Base-by-base conservation (phyloP, 257 asterid species). In the Galeopsis tetrahit region DNA sequence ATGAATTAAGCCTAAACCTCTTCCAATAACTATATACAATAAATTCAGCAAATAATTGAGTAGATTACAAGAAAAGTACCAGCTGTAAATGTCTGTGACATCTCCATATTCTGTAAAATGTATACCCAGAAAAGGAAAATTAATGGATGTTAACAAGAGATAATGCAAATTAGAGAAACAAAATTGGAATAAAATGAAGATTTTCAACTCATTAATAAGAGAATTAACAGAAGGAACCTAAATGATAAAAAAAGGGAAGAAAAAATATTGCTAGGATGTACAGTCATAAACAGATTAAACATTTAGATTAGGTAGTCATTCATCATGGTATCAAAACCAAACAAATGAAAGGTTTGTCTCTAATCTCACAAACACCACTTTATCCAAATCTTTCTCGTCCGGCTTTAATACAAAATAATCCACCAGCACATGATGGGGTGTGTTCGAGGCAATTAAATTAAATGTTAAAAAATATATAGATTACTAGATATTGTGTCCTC, bases 11-110 rank as follows among this genome's bases (percentile, higher is more conserved):
- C 48, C 21, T 39, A 71, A 64, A 64, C 70, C 42, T 17, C 38
- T 52, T 64, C 60, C 17, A 42, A 51, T 38, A 14, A 21, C 46
- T 48, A 51, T 6, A 49, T 53, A 53, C 39, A 10, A 21, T 42
- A 57, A 39, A 38, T 52, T 63, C 48, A 63, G 56, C 62, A 63
- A 42, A 59, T 38, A 58, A 65, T 42, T 63, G 31, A 75, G 63
- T 66, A 63, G 75, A 55, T 63, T 44, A 5, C 73, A 71, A 63
- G 69, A 44, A 38, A 69, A 70, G 64, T 91, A 94, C 99, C 99
- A 94, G 89, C 87, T 94, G 83, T 94, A 94, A 40, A 94, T 88
- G 82, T 91, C 83, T 13, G 99, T 91, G 80, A 91, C 79, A 69
- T 87, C 95, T 72, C 99, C 99, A 75, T 89, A 94, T 78, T 91